These are phyloP conservation scores for Oidium heveae DNA, from an alignment of 2,329 filamentous ascomycete species.

Conservation along the genomic window DNA sequence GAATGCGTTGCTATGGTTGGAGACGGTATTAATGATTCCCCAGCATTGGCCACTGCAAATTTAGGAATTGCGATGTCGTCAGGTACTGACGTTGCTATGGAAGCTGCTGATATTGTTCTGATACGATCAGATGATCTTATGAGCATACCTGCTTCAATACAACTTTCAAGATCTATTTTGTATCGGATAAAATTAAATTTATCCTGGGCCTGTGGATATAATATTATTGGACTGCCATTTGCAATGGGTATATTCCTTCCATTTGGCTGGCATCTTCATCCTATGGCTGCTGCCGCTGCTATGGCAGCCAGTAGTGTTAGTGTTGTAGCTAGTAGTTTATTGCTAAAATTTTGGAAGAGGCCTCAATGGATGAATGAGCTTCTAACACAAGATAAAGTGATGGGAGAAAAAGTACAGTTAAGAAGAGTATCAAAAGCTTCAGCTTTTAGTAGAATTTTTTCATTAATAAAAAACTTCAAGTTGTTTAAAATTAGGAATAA, in stretches of 20 bases:
- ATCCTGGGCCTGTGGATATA: slow-evolving; percentile 82
- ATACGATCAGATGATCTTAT: slow-evolving; percentile 85
- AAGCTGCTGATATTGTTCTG: slow-evolving; percentile 83
- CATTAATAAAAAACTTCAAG: neutral
- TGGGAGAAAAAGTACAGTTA: neutral
- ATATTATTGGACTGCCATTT: slow-evolving; percentile 71
- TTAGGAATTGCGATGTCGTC: slow-evolving; percentile 81
- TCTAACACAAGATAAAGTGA: slow-evolving; percentile 29
- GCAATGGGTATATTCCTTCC: slow-evolving; percentile 93
- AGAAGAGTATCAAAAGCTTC: neutral
- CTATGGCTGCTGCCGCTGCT: slow-evolving; percentile 80
- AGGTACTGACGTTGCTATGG: slow-evolving; percentile 92
- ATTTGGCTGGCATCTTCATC: slow-evolving; percentile 65
- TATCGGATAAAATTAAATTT: slow-evolving; percentile 82
- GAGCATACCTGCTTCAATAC: slow-evolving; percentile 68
- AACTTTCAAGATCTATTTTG: slow-evolving; percentile 69
- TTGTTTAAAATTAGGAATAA: neutral
- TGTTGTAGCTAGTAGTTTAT: slow-evolving; percentile 60
- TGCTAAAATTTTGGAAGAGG: slow-evolving; percentile 67
- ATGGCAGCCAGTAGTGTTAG: slow-evolving; percentile 84
- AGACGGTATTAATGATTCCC: slow-evolving; percentile 95
- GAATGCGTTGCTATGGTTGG: slow-evolving; percentile 87
- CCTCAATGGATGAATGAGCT: slow-evolving; percentile 69
- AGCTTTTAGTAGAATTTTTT: neutral
- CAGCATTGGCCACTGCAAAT: slow-evolving; percentile 74